Conservation (phyloP, 2,329 filamentous ascomycete genomes). For the Alternaria gaisen region DNA sequence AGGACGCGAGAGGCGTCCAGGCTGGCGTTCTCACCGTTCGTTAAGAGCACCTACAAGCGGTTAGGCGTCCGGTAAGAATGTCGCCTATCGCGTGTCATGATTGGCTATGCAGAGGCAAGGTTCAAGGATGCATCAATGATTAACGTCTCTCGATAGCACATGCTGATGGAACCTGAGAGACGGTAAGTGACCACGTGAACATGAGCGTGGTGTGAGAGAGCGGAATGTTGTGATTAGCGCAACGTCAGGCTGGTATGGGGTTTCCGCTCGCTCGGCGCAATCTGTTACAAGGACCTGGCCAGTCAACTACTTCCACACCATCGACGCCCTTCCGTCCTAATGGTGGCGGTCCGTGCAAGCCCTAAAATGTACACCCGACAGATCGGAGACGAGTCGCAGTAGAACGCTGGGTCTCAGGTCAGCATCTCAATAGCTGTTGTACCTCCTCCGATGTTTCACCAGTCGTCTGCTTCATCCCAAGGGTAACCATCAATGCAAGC, state of each 20-base stretch:
- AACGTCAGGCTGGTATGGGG: slow-evolving; percentile 26
- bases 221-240: slow-evolving; percentile 27
- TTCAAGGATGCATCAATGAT: slow-evolving; percentile 15
- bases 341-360: slow-evolving; percentile 22
- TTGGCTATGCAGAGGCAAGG: slow-evolving; percentile 31
- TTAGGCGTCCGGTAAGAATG: slow-evolving; percentile 28
- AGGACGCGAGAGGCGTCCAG: slow-evolving; percentile 37
- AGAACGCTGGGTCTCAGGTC: slow-evolving; percentile 33
- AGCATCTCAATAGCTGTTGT: slow-evolving; percentile 23
- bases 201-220: slow-evolving; percentile 19
- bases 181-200: slow-evolving; percentile 20
- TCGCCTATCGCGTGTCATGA: slow-evolving; percentile 35
- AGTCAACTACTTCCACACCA: slow-evolving; percentile 17
- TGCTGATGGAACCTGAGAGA: slow-evolving; percentile 36
- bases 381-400: slow-evolving; percentile 38
- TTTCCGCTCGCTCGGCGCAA: slow-evolving; percentile 12
- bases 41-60: slow-evolving; percentile 38
- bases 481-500: slow-evolving; percentile 29
- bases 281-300: slow-evolving; percentile 9
- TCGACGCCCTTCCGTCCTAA: slow-evolving; percentile 20
- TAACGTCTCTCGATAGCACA: slow-evolving; percentile 35
- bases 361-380: slow-evolving; percentile 20
- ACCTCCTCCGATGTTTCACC: slow-evolving; percentile 20
- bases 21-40: slow-evolving; percentile 39
- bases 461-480: slow-evolving; percentile 17